Evolutionary conservation across 2,329 filamentous ascomycete genomes (phyloP).

Genomic region (Alternaria ethzedia): DNA sequence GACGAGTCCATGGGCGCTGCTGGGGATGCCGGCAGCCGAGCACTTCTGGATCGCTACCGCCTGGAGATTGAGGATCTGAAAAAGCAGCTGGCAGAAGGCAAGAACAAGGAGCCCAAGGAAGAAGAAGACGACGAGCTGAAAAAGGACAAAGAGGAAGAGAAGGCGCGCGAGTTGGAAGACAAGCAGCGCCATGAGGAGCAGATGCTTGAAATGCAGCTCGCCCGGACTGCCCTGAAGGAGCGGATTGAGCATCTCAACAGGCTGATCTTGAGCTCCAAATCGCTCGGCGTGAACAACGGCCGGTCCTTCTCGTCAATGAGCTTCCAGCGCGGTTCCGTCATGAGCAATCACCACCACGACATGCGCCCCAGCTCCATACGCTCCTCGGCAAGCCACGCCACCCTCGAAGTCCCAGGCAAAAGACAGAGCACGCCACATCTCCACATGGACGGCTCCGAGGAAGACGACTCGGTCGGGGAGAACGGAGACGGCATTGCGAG

Average conservation of each 20-base stretch:
- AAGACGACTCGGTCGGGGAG: conserved; percentile 69
- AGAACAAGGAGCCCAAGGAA: conserved; percentile 67
- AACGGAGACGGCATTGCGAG: conserved; percentile 87
- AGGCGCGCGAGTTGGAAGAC: conserved; percentile 71
- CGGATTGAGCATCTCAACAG: conserved; percentile 96
- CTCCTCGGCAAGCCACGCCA: conserved; percentile 48
- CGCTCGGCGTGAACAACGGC: conserved; percentile 80
- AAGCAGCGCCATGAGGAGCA: conserved; percentile 92
- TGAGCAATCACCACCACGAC: conserved; percentile 50
- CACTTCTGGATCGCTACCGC: conserved; percentile 89
- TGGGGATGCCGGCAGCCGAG: conserved; percentile 82
- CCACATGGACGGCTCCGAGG: conserved; percentile 45
- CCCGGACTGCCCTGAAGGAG: conserved; percentile 93
- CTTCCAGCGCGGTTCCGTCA: conserved; percentile 45
- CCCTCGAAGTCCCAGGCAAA: conserved; percentile 49
- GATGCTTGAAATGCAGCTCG: conserved; percentile 97
- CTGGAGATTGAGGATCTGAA: conserved; percentile 88
- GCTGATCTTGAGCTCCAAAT: conserved; percentile 93
- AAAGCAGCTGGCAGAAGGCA: conserved; percentile 75
- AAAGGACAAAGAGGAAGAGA: conserved; percentile 73
- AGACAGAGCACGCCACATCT: conserved; percentile 29
- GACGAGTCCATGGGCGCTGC: conserved; percentile 83
- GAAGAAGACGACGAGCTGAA: conserved; percentile 59
- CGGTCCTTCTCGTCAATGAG: conserved; percentile 52
- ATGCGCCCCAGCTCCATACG: conserved; percentile 58